These are phyloP conservation scores for Aegilops bicornis DNA, from an alignment of 176 grass and related monocot species.

Conservation along the genomic window DNA sequence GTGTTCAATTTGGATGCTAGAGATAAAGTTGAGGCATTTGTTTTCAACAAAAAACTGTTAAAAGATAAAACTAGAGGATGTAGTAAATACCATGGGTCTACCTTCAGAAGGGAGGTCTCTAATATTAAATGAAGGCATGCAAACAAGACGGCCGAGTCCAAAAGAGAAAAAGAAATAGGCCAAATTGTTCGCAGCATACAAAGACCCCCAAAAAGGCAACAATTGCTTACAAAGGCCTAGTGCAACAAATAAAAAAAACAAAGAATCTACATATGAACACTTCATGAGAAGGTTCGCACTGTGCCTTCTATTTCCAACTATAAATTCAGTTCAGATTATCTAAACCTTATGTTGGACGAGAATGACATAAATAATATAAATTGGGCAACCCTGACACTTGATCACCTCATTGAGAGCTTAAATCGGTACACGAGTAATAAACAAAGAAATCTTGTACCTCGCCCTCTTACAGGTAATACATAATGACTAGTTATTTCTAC, in stretches of 20 bases:
- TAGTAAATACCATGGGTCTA: not conserved
- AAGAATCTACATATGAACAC: not conserved
- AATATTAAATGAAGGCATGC: not conserved
- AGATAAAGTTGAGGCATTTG: too few species aligned
- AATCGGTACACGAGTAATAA: not conserved
- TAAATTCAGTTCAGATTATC: not conserved
- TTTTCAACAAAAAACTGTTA: too few species aligned
- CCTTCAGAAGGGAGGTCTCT: not conserved
- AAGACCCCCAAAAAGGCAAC: not conserved
- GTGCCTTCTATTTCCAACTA: not conserved
- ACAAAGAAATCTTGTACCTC: not conserved
- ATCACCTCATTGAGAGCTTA: not conserved
- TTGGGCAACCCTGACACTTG: not conserved
- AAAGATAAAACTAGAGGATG: too few species aligned
- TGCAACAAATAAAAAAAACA: not conserved
- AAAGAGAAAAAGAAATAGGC: not conserved
- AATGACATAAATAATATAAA: not conserved
- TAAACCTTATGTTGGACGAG: not conserved
- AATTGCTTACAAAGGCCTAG: not conserved
- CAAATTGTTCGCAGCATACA: not conserved
- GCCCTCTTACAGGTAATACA: not conserved
- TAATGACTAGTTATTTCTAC: not conserved
- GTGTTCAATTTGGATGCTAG: too few species aligned
- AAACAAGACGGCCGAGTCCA: too few species aligned
- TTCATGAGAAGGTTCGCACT: not conserved